Percentiles rank a stretch among this genome's conserved stretches.
These are phyloP conservation scores for Thelonectria rubi DNA, from an alignment of 2,329 filamentous ascomycete genomes.

Conservation along the genomic window DNA sequence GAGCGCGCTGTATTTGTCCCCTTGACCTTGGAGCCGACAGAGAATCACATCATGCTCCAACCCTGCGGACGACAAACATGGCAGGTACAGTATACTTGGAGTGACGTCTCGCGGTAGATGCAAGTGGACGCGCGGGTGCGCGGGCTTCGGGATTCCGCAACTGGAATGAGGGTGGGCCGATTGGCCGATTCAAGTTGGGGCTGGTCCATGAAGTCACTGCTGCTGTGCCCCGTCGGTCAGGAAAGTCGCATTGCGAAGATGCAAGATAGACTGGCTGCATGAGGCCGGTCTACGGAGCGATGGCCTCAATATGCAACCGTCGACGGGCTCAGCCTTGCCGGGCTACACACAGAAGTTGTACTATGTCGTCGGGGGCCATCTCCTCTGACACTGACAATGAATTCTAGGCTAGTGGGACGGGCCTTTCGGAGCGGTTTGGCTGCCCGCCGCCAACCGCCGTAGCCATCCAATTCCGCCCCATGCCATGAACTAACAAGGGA, in stretches of 20 bases:
- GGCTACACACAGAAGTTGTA: too few relatives aligned
- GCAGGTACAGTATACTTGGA: too few relatives aligned
- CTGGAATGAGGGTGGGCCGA: conserved; percentile 43
- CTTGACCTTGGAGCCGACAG: too few relatives aligned
- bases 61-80: too few relatives aligned
- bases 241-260: too few relatives aligned
- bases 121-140: conserved; percentile 35
- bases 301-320: too few relatives aligned
- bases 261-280: too few relatives aligned
- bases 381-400: too few relatives aligned
- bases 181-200: conserved; percentile 11
- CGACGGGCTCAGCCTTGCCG: too few relatives aligned
- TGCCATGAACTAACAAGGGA: conserved; percentile 30
- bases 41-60: neutral
- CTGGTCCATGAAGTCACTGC: conserved; percentile 15
- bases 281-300: too few relatives aligned
- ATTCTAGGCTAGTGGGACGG: conserved; percentile 40
- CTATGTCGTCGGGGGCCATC: conserved; percentile 11
- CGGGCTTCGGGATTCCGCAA: conserved; percentile 38
- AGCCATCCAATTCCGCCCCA: conserved; percentile 34
- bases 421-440: conserved; percentile 43
- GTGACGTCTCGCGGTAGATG: neutral
- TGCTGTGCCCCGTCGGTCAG: too few relatives aligned
- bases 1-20: too few relatives aligned
- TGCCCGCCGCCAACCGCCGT: conserved; percentile 39